A percentile compares a stretch with the other conserved stretches of the same genome.
Evolutionary conservation across 768 basidiomycete genomes (phyloP).

Genomic region (Agrocybe praecox): DNA sequence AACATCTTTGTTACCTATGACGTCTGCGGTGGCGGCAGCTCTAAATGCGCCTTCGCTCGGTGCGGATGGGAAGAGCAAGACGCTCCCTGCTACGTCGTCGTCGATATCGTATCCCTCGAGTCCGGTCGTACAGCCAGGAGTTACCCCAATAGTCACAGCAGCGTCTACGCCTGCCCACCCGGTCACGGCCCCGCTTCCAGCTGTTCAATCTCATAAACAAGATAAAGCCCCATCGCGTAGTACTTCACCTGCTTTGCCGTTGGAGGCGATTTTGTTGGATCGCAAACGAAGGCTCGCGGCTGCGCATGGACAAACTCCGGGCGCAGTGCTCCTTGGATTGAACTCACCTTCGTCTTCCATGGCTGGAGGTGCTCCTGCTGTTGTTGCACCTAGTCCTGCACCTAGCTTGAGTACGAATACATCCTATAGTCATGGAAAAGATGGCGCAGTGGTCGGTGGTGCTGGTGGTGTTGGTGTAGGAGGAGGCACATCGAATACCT

Average conservation of each 20-base stretch:
- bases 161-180: neutral
- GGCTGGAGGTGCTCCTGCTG: neutral
- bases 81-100: neutral
- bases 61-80: neutral
- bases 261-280: constrained; percentile 70
- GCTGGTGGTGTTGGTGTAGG: neutral
- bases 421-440: too few species aligned
- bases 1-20: neutral
- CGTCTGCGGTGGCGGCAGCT: neutral
- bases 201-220: neutral
- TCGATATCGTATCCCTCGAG: neutral
- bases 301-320: constrained; percentile 6
- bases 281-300: constrained; percentile 56
- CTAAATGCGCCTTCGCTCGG: constrained; percentile 1
- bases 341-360: neutral
- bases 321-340: neutral
- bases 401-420: neutral
- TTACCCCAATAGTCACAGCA: neutral
- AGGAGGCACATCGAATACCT: neutral
- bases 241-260: constrained; percentile 52
- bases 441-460: too few species aligned
- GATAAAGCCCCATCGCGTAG: constrained; percentile 12
- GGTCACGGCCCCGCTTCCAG: neutral
- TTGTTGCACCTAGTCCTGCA: constrained; percentile 9
- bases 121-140: neutral